phyloP scores from a whole-genome alignment of 2,329 filamentous ascomycete genomes.

The Fusarium sp. region DNA sequence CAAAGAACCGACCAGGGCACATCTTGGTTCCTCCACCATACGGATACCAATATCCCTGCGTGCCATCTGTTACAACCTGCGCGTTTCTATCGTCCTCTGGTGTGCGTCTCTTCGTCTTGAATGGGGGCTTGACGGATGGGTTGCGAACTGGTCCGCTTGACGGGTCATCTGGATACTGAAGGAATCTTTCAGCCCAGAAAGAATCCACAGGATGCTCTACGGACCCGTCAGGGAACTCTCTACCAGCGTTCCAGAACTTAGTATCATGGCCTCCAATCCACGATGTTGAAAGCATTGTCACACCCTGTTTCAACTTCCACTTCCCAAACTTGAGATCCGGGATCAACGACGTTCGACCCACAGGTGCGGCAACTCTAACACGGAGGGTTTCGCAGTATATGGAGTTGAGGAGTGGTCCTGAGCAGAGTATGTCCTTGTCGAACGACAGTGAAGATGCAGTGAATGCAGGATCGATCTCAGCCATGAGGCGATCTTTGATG shows the following conservation, averaged over 20 bases:
- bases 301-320: constrained; percentile 31
- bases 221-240: not conserved
- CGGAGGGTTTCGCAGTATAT: constrained; percentile 52
- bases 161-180: constrained; percentile 33
- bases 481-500: constrained; percentile 16
- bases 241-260: constrained; percentile 36
- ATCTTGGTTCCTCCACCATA: constrained; percentile 50
- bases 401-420: constrained; percentile 47
- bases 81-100: constrained; percentile 17
- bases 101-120: not conserved
- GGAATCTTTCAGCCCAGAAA: constrained; percentile 43
- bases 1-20: constrained; percentile 52
- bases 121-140: not conserved
- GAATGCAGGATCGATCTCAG: constrained; percentile 31
- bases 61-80: constrained; percentile 25
- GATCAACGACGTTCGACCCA: constrained; percentile 33
- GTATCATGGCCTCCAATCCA: constrained; percentile 27
- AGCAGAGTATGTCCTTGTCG: constrained; percentile 35
- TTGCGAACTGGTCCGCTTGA: constrained; percentile 29
- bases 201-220: constrained; percentile 28
- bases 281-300: constrained; percentile 27
- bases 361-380: constrained; percentile 36
- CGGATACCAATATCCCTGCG: constrained; percentile 49
- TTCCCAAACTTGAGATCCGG: constrained; percentile 37
- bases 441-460: constrained; percentile 10